A percentile compares a stretch with the other conserved stretches of the same genome.
phyloP scores from a whole-genome alignment of 2,329 filamentous ascomycete species.

The Tolypocladium amazonense region DNA sequence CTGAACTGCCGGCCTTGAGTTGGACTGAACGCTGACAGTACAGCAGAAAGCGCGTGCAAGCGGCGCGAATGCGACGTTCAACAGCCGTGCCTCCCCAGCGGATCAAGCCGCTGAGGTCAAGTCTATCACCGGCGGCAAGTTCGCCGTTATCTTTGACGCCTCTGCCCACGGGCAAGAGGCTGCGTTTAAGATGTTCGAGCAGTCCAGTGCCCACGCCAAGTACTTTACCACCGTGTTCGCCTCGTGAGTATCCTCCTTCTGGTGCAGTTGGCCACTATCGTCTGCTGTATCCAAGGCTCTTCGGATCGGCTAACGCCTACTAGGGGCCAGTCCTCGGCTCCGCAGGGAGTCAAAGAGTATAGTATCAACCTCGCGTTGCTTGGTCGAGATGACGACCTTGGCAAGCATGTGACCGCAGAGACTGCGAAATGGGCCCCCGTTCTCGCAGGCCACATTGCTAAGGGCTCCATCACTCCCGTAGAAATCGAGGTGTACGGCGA shows the following conservation, averaged over 20 bases:
- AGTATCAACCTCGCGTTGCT: slow-evolving; percentile 14
- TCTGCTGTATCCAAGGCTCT: not conserved
- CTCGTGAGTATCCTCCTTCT: slow-evolving; percentile 12
- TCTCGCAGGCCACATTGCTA: slow-evolving; percentile 12
- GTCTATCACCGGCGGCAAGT: slow-evolving; percentile 20
- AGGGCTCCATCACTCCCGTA: slow-evolving; percentile 12
- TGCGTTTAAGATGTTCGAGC: slow-evolving; percentile 18
- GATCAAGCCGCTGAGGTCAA: slow-evolving; percentile 20
- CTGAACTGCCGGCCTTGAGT: not conserved
- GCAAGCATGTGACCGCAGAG: slow-evolving; percentile 8
- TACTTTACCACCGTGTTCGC: slow-evolving; percentile 22
- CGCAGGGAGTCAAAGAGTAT: slow-evolving; percentile 12
- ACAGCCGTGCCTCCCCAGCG: slow-evolving; percentile 15
- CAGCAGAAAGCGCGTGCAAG: slow-evolving; percentile 13
- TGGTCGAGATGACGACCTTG: slow-evolving; percentile 8
- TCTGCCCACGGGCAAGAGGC: slow-evolving; percentile 16
- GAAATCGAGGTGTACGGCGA: slow-evolving; percentile 11
- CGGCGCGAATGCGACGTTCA: slow-evolving; percentile 21
- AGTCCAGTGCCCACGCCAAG: slow-evolving; percentile 13
- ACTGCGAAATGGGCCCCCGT: slow-evolving; percentile 8
- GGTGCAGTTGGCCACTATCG: not conserved
- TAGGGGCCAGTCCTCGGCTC: slow-evolving; percentile 10
- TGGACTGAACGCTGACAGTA: not conserved
- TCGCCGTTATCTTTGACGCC: slow-evolving; percentile 21
- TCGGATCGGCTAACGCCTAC: not conserved